Base-by-base conservation (phyloP, 1,284 basidiomycete genomes). In the Irpex sp. region DNA sequence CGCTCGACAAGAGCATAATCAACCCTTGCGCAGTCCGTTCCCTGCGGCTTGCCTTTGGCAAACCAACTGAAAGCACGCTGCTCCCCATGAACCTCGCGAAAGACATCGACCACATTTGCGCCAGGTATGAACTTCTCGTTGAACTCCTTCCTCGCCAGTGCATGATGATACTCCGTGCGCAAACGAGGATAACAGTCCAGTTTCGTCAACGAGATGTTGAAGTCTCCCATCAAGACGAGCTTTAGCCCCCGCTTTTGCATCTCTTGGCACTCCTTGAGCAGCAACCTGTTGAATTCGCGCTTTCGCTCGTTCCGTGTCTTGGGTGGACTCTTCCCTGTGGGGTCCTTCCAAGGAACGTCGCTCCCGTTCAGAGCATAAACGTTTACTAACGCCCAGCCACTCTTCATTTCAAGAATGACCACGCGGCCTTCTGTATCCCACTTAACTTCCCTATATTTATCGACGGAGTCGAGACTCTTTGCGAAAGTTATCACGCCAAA, bases 291-390 rank as follows among this genome's bases (percentile, higher is more conserved):
- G 66, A 72, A 71, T 62, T 72, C 71, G 63, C 71, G 70, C 55
- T 71, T 70, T 43, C 70, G 71, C 64, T 70, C 69, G 63, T 71
- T 68, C 35, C 71, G 68, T 50, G 71, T 71, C 64, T 70, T 71
- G 17, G 69, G 67, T 26, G 66, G 43, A 15, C 57, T 59, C 17
- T 59, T 57, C 3, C 67, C 67, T n/a, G 65, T 57, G 46, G 68
- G 67, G 63, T 69, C 68, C 21, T 67, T 65, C 71, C 71, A 72
- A 65, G 68, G 67, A 61, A 67, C 68, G 61, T 72, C 71, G 66
- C 69, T 72, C 59, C 71, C 69, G 63, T 72, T 72, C 19, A 70
- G 61, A 43, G 69, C 69, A 58, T 71, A 71, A 31, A 72, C 70
- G 64, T 71, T 71, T 57, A 71, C 64, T 46, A 72, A 66, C 33